These are phyloP conservation scores for Lachancea dasiensis DNA, from an alignment of 805 yeast species.

Conservation along the genomic window DNA sequence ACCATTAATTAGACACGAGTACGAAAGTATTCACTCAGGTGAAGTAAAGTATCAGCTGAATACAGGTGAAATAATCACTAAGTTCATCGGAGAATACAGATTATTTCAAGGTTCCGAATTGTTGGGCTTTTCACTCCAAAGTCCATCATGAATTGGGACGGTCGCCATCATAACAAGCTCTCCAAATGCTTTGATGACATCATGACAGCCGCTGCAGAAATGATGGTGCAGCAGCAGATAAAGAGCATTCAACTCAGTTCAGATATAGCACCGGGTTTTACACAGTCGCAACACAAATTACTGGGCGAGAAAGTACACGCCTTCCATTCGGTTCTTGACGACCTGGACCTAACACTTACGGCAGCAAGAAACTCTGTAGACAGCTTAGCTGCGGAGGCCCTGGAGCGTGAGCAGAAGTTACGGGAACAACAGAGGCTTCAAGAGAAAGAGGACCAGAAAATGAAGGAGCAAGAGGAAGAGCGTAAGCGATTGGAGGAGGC, in stretches of 20 bases:
- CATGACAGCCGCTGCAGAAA: constrained; percentile 30
- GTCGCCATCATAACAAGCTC: constrained; percentile 21
- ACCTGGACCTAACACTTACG: constrained; percentile 25
- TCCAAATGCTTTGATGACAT: constrained; percentile 32
- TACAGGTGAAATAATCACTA: no score
- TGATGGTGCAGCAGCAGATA: constrained; percentile 32
- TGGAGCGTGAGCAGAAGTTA: constrained; percentile 23
- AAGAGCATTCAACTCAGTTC: constrained; percentile 30
- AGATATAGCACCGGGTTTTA: constrained; percentile 23
- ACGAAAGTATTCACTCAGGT: no score
- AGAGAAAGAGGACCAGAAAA: constrained; percentile 24
- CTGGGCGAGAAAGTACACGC: constrained; percentile 25
- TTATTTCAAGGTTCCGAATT: no score
- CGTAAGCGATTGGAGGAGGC: constrained; percentile 2
- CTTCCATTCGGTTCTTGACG: constrained; percentile 30
- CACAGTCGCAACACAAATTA: constrained; percentile 21
- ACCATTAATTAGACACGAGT: no score
- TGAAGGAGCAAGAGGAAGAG: constrained; percentile 5
- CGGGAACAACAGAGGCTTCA: constrained; percentile 24
- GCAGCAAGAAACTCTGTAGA: constrained; percentile 28
- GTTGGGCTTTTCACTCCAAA: no score
- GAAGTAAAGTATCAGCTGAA: background rate
- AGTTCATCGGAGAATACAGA: no score
- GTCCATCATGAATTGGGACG: background rate
- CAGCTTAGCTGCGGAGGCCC: constrained; percentile 22